These are phyloP conservation scores for Thuja plicata DNA, from an alignment of 83 land plant genomes.

Conservation along the genomic window DNA sequence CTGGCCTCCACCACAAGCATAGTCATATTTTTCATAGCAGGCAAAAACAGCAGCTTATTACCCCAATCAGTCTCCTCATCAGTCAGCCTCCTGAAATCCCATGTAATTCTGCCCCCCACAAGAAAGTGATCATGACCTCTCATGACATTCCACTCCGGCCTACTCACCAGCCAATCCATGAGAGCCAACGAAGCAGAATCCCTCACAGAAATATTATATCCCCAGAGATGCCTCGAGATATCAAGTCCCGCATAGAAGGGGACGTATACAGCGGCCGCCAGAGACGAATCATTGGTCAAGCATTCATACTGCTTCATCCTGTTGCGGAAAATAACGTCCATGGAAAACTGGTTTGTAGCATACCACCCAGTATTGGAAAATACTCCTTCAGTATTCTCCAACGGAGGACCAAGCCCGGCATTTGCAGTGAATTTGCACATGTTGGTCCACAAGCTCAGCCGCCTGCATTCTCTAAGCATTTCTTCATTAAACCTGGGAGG, in stretches of 20 bases:
- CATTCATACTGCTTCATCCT: slow-evolving; percentile 57
- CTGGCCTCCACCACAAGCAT: slow-evolving; percentile 56
- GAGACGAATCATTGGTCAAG: slow-evolving; percentile 40
- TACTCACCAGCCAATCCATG: slow-evolving; percentile 35
- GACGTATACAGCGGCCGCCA: slow-evolving; percentile 59
- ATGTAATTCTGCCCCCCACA: slow-evolving; percentile 61
- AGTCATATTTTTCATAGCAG: slow-evolving; percentile 60
- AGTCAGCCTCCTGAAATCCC: slow-evolving; percentile 63
- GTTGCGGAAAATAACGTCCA: slow-evolving; percentile 58
- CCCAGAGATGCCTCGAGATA: slow-evolving; percentile 54
- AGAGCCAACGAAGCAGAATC: slow-evolving; percentile 40
- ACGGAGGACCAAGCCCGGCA: slow-evolving; percentile 58
- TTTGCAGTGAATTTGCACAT: slow-evolving; percentile 68
- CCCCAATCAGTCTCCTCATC: slow-evolving; percentile 54
- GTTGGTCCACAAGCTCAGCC: slow-evolving; percentile 47
- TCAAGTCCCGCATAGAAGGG: slow-evolving; percentile 82
- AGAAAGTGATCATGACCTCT: slow-evolving; percentile 65
- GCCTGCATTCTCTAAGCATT: slow-evolving; percentile 50
- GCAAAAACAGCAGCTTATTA: slow-evolving; percentile 42
- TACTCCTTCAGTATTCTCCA: slow-evolving; percentile 31
- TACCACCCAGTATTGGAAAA: slow-evolving; percentile 52
- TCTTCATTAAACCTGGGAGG: slow-evolving; percentile 63
- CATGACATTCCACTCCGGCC: slow-evolving; percentile 46
- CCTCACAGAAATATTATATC: slow-evolving; percentile 28
- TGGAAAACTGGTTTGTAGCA: slow-evolving; percentile 55